These are phyloP conservation scores for Anthostomella pinea DNA, from an alignment of 2,329 filamentous ascomycete genomes.

Conservation along the genomic window DNA sequence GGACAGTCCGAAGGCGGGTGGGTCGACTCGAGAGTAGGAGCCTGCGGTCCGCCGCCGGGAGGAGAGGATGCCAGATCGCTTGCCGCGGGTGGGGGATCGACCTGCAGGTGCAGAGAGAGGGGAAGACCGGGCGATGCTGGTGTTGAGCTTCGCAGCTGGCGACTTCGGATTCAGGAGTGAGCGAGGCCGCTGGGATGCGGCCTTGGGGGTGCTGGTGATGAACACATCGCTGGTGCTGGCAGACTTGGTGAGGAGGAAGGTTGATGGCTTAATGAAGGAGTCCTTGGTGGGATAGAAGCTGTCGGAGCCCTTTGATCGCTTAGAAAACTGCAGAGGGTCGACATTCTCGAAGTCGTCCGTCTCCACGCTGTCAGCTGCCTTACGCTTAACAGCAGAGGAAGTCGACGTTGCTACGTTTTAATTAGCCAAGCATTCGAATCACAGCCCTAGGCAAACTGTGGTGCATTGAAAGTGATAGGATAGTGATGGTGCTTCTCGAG, in stretches of 20 bases:
- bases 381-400: slow-evolving; percentile 51
- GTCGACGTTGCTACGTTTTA: slow-evolving; percentile 38
- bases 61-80: slow-evolving; percentile 66
- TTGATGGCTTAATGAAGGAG: slow-evolving; percentile 45
- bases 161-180: slow-evolving; percentile 52
- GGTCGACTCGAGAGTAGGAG: slow-evolving; percentile 67
- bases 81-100: slow-evolving; percentile 72
- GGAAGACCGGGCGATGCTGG: slow-evolving; percentile 44
- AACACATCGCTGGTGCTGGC: slow-evolving; percentile 35
- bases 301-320: slow-evolving; percentile 55
- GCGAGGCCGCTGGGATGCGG: slow-evolving; percentile 38
- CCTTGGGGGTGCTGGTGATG: slow-evolving; percentile 31
- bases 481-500: not conserved
- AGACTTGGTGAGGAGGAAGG: slow-evolving; percentile 45
- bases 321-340: slow-evolving; percentile 55
- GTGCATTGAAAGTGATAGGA: not conserved
- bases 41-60: slow-evolving; percentile 64
- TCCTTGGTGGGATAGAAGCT: slow-evolving; percentile 40
- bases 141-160: slow-evolving; percentile 46
- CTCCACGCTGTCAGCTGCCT: slow-evolving; percentile 51
- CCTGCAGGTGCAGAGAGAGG: slow-evolving; percentile 69
- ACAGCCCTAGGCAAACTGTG: not conserved
- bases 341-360: slow-evolving; percentile 59
- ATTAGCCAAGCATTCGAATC: slow-evolving; percentile 25
- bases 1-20: slow-evolving; percentile 55